Evolutionary conservation across 768 basidiomycete genomes (phyloP).

Genomic region (Auriscalpium microsporum): DNA sequence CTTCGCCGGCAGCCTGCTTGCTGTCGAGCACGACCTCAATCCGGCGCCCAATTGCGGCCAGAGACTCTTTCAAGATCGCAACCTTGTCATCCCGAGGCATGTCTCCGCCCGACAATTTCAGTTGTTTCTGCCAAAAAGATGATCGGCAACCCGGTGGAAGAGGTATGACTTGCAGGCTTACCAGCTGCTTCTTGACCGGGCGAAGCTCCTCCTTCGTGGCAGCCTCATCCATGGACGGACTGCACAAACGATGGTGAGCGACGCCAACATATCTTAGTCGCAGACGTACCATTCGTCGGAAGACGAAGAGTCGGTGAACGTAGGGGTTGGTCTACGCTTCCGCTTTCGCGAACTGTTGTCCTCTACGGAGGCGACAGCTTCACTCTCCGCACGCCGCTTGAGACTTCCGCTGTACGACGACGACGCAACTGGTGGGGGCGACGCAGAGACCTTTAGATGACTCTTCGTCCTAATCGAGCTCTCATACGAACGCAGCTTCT

Average conservation of each 20-base stretch:
- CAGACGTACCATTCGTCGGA: slow-evolving; percentile 81
- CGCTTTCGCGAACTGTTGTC: slow-evolving; percentile 62
- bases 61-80: slow-evolving; percentile 88
- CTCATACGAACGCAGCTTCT: slow-evolving; percentile 86
- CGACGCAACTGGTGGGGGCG: slow-evolving; percentile 71
- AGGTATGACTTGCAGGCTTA: slow-evolving; percentile 28
- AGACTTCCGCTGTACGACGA: slow-evolving; percentile 52
- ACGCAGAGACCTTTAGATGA: slow-evolving; percentile 61
- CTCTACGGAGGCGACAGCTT: slow-evolving; percentile 76
- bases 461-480: slow-evolving; percentile 65
- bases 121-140: slow-evolving; percentile 61
- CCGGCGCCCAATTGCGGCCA: slow-evolving; percentile 86
- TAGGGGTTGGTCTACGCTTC: slow-evolving; percentile 92
- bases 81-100: slow-evolving; percentile 96
- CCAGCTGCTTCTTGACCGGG: slow-evolving; percentile 94
- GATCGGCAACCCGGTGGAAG: slow-evolving; percentile 3
- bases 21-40: slow-evolving; percentile 76
- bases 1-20: slow-evolving; percentile 74
- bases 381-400: slow-evolving; percentile 78
- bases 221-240: slow-evolving; percentile 92
- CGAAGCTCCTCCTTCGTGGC: slow-evolving; percentile 91
- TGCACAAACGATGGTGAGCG: slow-evolving; percentile 22
- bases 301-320: slow-evolving; percentile 91
- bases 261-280: background rate
- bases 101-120: slow-evolving; percentile 88